Base-by-base conservation (phyloP, 2,329 filamentous ascomycete species). In the Colletotrichum sp. region DNA sequence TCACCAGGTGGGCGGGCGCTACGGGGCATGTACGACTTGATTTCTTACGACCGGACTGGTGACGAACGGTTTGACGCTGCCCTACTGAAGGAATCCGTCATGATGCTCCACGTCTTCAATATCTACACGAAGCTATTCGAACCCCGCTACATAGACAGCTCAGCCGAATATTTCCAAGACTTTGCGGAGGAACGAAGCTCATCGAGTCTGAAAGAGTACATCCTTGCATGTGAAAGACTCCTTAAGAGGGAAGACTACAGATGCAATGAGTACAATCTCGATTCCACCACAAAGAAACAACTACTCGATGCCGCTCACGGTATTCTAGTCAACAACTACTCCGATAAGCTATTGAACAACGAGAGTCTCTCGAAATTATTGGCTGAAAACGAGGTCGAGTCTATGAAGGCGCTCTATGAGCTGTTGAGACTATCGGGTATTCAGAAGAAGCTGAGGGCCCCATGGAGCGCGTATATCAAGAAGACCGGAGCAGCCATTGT, bases 71-170 rank as follows among this genome's bases (percentile, higher is more conserved):
- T 94, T 78, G 91, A 95, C 78, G 84, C 90, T 1, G 84, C 86
- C 5, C 86, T 96, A n/a, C 91, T 99, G 69, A 92, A 91, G 78
- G 92, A 95, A 72, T 90, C 94, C 1, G 92, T 99, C 67, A 91
- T 92, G 75, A 95, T 98, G 91, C 90, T 99, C 77, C 93, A 98
- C 79, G 91, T 96, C n/a, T 90, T 98, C 62, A 92, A 93, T 70
- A 92, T 96, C 5, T 99, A 99, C 83, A 91, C 90, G 1, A 93
- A 90, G 76, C 88, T 91, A 16, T 98, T 99, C 79, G 97, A 99
- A 84, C 93, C 94, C 6, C 87, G 89, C 6, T 94, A 98, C 78
- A 85, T 98, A 69, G 85, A 88, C 10, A 84, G 90, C 8, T 97
- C 96, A 1, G 89, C 91, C 69, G 82, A 85, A 0, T 98, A 94